These are phyloP conservation scores for Krasilnikovozyma curviuscula DNA, from an alignment of 768 basidiomycete genomes.

Conservation along the genomic window DNA sequence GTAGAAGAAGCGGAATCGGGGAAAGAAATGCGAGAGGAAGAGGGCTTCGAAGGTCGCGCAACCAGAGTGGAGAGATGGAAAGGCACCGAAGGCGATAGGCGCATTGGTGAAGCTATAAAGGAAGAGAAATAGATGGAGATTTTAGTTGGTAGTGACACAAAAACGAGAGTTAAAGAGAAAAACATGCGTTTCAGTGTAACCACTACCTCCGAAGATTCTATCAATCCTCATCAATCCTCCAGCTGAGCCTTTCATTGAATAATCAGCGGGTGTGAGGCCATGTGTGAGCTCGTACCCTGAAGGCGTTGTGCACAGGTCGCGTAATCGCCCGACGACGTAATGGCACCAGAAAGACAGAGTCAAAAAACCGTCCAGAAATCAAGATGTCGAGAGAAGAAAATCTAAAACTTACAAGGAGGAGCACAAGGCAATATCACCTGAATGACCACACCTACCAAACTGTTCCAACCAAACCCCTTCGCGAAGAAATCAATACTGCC, in stretches of 20 bases:
- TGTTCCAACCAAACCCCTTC: constrained; percentile 79
- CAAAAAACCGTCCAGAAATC: background rate
- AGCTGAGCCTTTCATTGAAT: constrained; percentile 75
- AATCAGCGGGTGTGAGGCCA: constrained; percentile 85
- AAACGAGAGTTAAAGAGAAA: too few relatives aligned
- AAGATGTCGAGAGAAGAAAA: background rate
- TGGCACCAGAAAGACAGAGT: background rate
- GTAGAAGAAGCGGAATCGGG: constrained; percentile 37
- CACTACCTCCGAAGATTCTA: constrained; percentile 51
- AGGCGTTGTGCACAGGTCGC: background rate
- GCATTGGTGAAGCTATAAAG: constrained; percentile 80
- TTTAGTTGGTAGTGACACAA: too few relatives aligned
- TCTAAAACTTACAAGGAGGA: constrained; percentile 41
- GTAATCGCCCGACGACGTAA: background rate
- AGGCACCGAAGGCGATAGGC: constrained; percentile 89
- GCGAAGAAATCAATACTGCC: constrained; percentile 68
- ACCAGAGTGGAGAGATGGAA: constrained; percentile 81
- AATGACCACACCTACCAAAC: constrained; percentile 62
- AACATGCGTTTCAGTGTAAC: constrained; percentile 56
- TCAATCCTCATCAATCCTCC: constrained; percentile 88
- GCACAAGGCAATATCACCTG: constrained; percentile 84
- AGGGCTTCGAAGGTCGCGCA: constrained; percentile 81
- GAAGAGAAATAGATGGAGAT: too few relatives aligned
- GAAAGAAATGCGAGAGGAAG: constrained; percentile 90
- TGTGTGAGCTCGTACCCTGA: constrained; percentile 88